phyloP scores from a whole-genome alignment of 2,329 filamentous ascomycete genomes.

The Clarireedia homoeocarpa region DNA sequence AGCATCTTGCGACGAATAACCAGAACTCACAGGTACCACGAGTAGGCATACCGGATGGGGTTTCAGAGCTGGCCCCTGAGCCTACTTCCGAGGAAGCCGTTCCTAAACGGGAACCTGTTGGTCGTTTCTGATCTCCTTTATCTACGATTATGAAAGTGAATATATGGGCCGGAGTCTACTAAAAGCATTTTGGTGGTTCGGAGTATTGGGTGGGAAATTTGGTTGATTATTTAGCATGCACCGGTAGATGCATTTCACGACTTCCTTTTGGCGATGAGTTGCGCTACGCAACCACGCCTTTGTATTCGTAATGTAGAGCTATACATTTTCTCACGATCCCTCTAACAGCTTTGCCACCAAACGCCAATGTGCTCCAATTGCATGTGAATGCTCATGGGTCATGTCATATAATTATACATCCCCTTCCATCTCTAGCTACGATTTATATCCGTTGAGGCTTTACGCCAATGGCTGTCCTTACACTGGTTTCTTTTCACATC shows the following conservation, averaged over 20 bases:
- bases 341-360: constrained; percentile 1
- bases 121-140: constrained; percentile 19
- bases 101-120: constrained; percentile 11
- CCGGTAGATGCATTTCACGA: constrained; percentile 16
- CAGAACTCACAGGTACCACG: constrained; percentile 17
- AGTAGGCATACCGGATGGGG: constrained; percentile 13
- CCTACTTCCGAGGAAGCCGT: constrained; percentile 6
- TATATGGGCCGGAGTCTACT: constrained; percentile 12
- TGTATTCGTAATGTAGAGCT: constrained; percentile 24
- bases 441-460: background rate
- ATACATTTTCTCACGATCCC: constrained; percentile 8
- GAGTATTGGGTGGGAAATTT: constrained; percentile 8
- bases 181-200: constrained; percentile 15
- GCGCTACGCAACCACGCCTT: background rate
- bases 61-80: constrained; percentile 14
- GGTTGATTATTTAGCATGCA: background rate
- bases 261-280: constrained; percentile 13
- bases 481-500: background rate
- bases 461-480: no score
- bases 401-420: background rate
- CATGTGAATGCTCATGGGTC: constrained; percentile 4
- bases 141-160: constrained; percentile 23
- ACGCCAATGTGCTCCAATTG: background rate
- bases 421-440: background rate
- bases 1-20: background rate